Base-by-base conservation (phyloP, 768 basidiomycete species). In the Suillus weaverae region DNA sequence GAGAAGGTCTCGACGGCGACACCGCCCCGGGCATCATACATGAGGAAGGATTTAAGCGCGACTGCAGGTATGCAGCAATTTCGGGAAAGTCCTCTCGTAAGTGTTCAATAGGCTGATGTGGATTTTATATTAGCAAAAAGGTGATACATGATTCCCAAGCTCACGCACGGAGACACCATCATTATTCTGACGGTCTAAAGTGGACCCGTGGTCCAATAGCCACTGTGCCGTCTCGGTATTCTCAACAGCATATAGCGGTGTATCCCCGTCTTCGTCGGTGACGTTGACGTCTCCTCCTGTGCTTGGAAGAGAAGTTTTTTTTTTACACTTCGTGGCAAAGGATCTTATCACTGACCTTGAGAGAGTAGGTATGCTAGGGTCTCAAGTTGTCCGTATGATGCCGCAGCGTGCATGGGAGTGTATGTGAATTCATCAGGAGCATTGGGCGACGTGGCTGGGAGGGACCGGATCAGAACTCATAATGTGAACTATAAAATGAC, bases 401-500 rank as follows among this genome's bases (percentile, higher is more conserved):
- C 95, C 16, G 95, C 95, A 20, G 95, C 95, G 77, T 97, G 95
- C 91, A 94, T 92, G 41, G 92, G 91, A 0, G 92, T 94, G 76
- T 94, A 94, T 38, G 91, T 90, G 79, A 84, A 82, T 8, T 74
- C 71, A 71, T 94, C 92, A 6, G 89, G 87, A 18, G 76, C 79
- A 70, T 94, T 94, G 39, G 92, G 89, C 46, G 89, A 89, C 48
- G 87, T 71, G 46, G 82, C 86, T 86, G 75, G 68, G 70, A 71
- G 61, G 51, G 53, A 65, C 71, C 70, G 71, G 74, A 72, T 74
- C 72, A 77, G 75, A 77, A 70, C 73, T 73, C 56, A 66, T 68
- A 72, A 66, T 63, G 68, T 70, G 61, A 70, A 69, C 62, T 69
- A 66, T 59, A 43, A 63, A 55, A 56, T 67, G 63, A 63, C 60